Conservation (phyloP, 768 basidiomycete genomes). For the Psilocybe subaeruginosa region DNA sequence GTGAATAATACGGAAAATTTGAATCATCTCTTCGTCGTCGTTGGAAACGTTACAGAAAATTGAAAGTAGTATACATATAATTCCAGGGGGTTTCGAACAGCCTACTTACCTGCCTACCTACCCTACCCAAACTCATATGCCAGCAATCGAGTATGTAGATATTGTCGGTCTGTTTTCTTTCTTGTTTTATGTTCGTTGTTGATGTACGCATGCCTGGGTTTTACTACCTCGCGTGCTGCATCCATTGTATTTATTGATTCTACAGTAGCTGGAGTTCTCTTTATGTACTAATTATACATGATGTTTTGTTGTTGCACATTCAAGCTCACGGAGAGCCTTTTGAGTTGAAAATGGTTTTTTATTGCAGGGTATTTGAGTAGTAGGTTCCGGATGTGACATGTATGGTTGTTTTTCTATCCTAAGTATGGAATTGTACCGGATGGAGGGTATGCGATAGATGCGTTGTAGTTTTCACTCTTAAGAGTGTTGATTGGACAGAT, state of each 20-base stretch:
- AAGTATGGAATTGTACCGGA: not conserved
- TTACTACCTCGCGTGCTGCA: too few species aligned
- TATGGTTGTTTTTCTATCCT: not conserved
- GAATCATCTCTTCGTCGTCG: not conserved
- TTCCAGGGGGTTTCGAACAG: not conserved
- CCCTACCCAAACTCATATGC: not conserved
- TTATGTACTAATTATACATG: conserved; percentile 4
- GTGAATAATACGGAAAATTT: not conserved
- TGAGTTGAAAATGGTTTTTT: not conserved
- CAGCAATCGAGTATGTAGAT: not conserved
- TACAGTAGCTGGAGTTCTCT: not conserved
- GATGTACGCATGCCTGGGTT: too few species aligned
- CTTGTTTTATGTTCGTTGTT: conserved; percentile 1
- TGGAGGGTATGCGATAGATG: not conserved
- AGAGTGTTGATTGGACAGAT: too few species aligned
- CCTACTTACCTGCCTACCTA: conserved; percentile 1
- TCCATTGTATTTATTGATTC: conserved; percentile 11
- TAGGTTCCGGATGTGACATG: not conserved
- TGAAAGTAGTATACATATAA: conserved; percentile 3
- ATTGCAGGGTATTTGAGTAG: not conserved
- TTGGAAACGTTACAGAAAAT: not conserved
- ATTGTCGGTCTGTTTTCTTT: not conserved
- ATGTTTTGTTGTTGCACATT: not conserved
- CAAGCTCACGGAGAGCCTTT: not conserved
- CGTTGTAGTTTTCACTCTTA: not conserved